Evolutionary conservation across 257 asterid species (phyloP), one percentile per base, ranked within the genome.

Genomic region (Echites panduratus): DNA sequence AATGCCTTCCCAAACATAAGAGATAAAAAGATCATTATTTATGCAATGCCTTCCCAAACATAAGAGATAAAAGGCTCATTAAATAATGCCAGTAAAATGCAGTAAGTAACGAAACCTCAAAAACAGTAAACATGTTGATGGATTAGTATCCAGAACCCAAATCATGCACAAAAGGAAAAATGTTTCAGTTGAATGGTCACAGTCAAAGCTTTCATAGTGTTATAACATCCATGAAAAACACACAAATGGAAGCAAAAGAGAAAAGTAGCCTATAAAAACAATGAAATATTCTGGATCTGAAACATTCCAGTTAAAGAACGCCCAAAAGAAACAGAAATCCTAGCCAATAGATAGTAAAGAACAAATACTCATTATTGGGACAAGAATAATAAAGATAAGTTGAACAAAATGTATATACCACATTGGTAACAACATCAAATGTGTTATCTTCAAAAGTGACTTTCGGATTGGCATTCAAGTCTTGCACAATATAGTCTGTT

Each of bases 401-500:
- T 5, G 29, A 50, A 69, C 70, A 54, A 19, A 65, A 78, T 52
- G 77, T 48, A 79, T 90, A 50, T 85, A 89, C 98, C 89, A 84
- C 97, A 71, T 90, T 92, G 20, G 98, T 95, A 54, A 95, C 89
- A 47, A 84, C 96, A 79, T 95, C 96, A 67, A 92, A 90, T 50
- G 92, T 49, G 82, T 82, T 84, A 73, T 95, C 97, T 76, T 85
- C 96, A 71, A 80, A 92, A 54, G 96, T 95, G 82, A 92, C 94
- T 76, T 86, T 92, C 29, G 97, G 95, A 75, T 92, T 79, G 45
- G 84, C 80, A 54, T 92, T 95, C 78, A 95, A 84, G 82, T 95
- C 99, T 86, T 95, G 98, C 87, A 90, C 96, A 53, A 92, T 78
- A 68, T 92, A 89, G 77, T 95, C 97, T 0, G 96, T 90, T 79